Evolutionary conservation across 2,329 filamentous ascomycete species (phyloP), one percentile per base, ranked within the genome.

Genomic region (Penicillium sp.): DNA sequence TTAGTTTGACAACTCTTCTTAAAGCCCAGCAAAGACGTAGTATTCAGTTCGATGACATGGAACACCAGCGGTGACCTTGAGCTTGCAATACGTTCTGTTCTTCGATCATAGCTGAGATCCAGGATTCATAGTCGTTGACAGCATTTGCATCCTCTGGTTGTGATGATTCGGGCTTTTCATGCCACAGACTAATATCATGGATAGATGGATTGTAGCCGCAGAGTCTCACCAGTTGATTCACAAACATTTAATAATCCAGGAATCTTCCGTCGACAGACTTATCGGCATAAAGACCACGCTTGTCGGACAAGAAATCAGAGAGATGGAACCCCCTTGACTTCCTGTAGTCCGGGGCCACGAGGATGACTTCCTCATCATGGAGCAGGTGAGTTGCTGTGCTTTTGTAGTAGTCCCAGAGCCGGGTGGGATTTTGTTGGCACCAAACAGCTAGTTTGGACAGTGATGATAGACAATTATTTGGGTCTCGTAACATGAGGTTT

Each of bases 91-190:
- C 19, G 18, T 51, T 51, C 29, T 51, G 48, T 9, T 26, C 39
- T n/a, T 51, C 48, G 9, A 51, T 51, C 48, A 51, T 51, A 10
- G 37, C 28, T 5, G 29, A 51, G 7, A 51, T 44, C 48, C 48
- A 51, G 9, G 36, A 16, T 2, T 31, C 39, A 13, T 13, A 6
- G 19, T 44, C 26, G 6, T 8, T 18, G 8, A 51, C 48, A 16
- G 18, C n/a, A 40, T 42, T 42, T 11, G 34, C 34, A 18, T 37
- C 34, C n/a, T 37, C 7, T 19, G 16, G 34, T 37, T 18, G 7
- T 37, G 18, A 19, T 19, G 34, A 37, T 37, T 11, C 34, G 5
- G 19, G 29, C 26, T 43, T 19, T 14, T 19, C 29, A 13, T 51
- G 39, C 28, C 29, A 43, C 1, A 51, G 29, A n/a, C 28, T 36